A percentile compares a stretch with the other conserved stretches of the same genome.
phyloP scores from a whole-genome alignment of 352 stramenopile species.

The Globisporangium apiculatum region DNA sequence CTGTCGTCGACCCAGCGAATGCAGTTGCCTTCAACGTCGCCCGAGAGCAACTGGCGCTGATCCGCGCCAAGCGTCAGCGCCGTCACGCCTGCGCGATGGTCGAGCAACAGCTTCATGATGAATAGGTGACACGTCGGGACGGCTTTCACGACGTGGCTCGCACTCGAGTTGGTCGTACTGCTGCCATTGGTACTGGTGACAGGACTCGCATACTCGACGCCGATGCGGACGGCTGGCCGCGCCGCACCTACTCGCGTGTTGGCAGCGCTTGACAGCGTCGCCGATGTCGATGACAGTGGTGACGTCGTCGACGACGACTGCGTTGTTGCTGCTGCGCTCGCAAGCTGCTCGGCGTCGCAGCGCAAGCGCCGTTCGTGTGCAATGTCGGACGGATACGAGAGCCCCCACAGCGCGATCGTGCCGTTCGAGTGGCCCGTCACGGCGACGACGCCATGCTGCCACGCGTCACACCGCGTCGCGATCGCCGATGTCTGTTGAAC shows the following conservation, averaged over 20 bases:
- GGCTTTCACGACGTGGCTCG: conserved; percentile 21
- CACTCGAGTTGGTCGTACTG: not conserved
- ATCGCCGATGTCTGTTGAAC: conserved; percentile 37
- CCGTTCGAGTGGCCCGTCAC: conserved; percentile 67
- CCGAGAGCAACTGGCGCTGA: conserved; percentile 63
- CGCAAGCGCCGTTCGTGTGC: conserved; percentile 16
- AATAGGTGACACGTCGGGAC: conserved; percentile 62
- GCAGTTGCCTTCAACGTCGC: conserved; percentile 55
- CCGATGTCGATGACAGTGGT: too few species aligned
- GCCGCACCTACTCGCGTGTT: conserved; percentile 7
- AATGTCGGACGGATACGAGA: conserved; percentile 55
- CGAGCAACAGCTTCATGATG: conserved; percentile 68
- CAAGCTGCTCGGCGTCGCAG: conserved; percentile 1
- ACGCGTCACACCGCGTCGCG: conserved; percentile 63
- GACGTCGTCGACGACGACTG: not conserved
- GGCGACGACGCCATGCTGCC: conserved; percentile 60
- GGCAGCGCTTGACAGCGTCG: not conserved
- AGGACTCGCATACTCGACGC: conserved; percentile 2
- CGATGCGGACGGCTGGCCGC: conserved; percentile 9
- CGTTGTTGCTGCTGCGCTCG: not conserved
- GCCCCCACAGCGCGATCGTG: conserved; percentile 64
- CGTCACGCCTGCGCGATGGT: conserved; percentile 56
- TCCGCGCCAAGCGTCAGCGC: conserved; percentile 44
- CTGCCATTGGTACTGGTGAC: conserved; percentile 5
- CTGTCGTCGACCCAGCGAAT: conserved; percentile 83